A percentile compares a stretch with the other conserved stretches of the same genome.
Conservation (phyloP, 129 eudicot species). For the Artemisia argyi region DNA sequence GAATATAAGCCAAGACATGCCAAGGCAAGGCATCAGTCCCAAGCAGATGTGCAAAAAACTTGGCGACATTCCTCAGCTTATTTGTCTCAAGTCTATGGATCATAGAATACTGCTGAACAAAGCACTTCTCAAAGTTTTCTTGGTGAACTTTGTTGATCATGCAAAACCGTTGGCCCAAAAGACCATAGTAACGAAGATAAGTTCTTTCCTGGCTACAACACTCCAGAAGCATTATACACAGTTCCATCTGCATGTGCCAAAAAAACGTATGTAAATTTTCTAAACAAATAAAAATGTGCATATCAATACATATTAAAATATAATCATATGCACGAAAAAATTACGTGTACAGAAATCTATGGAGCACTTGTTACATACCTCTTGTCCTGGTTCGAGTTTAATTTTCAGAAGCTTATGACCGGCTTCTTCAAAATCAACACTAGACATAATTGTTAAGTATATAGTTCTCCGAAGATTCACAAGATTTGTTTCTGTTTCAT, state of each 20-base stretch:
- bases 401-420: constrained; percentile 92
- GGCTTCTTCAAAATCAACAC: constrained; percentile 99
- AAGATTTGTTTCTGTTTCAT: constrained; percentile 88
- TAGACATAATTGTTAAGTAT: constrained; percentile 91
- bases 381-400: constrained; percentile 94
- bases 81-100: constrained; percentile 94
- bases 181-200: constrained; percentile 89
- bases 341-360: background rate
- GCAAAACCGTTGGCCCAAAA: constrained; percentile 94
- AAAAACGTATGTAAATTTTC: background rate
- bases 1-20: constrained; percentile 81
- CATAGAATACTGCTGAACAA: constrained; percentile 94
- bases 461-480: constrained; percentile 88
- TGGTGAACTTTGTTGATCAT: constrained; percentile 90
- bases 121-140: constrained; percentile 83
- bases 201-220: constrained; percentile 99
- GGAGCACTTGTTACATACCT: constrained; percentile 42
- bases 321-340: background rate
- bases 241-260: constrained; percentile 67
- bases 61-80: constrained; percentile 87
- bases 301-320: background rate
- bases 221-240: constrained; percentile 87
- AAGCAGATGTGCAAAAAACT: constrained; percentile 91
- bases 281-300: background rate
- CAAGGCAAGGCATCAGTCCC: constrained; percentile 95